Evolutionary conservation across 768 basidiomycete species (phyloP).

Genomic region (Ramaria rubella): DNA sequence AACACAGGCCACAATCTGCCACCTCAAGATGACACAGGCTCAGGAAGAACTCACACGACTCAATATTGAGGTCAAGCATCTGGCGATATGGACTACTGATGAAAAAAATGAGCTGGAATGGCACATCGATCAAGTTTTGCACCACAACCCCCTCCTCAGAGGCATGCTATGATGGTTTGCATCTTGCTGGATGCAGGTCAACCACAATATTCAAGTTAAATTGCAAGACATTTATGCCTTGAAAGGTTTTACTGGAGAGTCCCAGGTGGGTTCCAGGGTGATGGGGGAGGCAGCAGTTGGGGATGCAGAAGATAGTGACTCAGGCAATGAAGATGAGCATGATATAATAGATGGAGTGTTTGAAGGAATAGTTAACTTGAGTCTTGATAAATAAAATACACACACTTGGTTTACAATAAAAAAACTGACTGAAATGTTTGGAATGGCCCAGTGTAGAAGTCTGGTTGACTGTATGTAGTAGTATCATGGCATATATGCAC

Average conservation of each 20-base stretch:
- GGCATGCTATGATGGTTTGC: background rate
- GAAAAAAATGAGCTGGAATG: conserved; percentile 9
- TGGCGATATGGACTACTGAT: conserved; percentile 22
- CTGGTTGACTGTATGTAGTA: too few relatives aligned
- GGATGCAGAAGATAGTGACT: background rate
- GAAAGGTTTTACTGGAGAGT: background rate
- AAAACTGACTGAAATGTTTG: too few relatives aligned
- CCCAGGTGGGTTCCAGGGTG: background rate
- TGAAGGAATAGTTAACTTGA: too few relatives aligned
- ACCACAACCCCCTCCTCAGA: background rate
- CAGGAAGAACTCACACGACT: conserved; percentile 26
- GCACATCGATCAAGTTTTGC: background rate
- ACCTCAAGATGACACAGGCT: conserved; percentile 26
- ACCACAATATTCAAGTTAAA: background rate
- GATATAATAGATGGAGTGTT: background rate
- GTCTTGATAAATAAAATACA: too few relatives aligned
- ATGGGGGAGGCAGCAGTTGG: background rate
- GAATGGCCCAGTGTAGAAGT: too few relatives aligned
- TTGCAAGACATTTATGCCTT: background rate
- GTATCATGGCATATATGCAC: too few relatives aligned
- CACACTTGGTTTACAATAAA: too few relatives aligned
- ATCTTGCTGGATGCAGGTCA: background rate
- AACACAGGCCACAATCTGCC: conserved; percentile 22
- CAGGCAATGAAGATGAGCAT: background rate
- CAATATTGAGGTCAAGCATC: conserved; percentile 27